Percentiles rank a stretch among this genome's conserved stretches.
These are phyloP conservation scores for Bidens hawaiensis DNA, from an alignment of 140 eudicot species.

Conservation along the genomic window DNA sequence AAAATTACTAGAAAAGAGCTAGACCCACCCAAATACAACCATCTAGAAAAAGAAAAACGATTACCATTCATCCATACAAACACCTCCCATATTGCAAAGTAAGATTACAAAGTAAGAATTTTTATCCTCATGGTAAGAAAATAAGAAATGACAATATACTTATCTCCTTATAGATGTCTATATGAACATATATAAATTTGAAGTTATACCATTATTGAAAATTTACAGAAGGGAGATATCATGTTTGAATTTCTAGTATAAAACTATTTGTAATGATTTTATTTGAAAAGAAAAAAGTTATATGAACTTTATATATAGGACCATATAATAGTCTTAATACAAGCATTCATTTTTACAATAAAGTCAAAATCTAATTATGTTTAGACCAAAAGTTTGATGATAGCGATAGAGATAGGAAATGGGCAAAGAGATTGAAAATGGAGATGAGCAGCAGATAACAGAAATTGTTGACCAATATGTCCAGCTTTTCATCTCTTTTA, in stretches of 20 bases:
- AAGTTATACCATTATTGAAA: background rate
- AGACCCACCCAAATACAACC: too few species aligned
- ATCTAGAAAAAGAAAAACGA: too few species aligned
- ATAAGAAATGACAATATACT: background rate
- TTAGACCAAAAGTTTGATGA: conserved; percentile 18
- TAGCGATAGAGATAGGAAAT: conserved; percentile 8
- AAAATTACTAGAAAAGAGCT: too few species aligned
- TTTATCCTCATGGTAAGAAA: too few species aligned
- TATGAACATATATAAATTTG: background rate
- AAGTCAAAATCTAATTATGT: conserved; percentile 27
- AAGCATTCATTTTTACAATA: background rate
- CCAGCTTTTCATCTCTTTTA: background rate
- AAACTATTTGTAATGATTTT: background rate
- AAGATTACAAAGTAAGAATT: too few species aligned
- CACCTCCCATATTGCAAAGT: too few species aligned
- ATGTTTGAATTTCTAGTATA: background rate
- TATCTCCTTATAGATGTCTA: background rate
- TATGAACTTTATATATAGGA: background rate
- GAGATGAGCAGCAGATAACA: background rate
- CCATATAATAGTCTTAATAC: background rate
- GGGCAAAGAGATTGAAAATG: too few species aligned
- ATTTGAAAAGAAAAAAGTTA: background rate
- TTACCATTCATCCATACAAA: too few species aligned
- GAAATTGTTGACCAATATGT: conserved; percentile 10
- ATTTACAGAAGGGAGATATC: background rate